Evolutionary conservation across 441 rosid species (phyloP), one percentile per base, ranked within the genome.

Genomic region (Populus trichocarpa): DNA sequence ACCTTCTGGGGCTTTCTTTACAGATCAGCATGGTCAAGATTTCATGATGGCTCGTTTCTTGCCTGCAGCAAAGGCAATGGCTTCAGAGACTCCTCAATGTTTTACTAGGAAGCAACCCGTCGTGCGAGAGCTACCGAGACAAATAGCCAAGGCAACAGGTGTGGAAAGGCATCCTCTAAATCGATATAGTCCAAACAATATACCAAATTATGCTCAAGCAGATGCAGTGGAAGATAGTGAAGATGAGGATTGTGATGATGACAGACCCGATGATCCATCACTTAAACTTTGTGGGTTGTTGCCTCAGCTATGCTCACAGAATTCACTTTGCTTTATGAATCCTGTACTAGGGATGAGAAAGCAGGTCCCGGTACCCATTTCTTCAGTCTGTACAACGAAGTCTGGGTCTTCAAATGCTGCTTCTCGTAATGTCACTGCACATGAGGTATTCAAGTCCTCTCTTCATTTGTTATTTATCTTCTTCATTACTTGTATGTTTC

Each of bases 51-150:
- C 87, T 72, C 89, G 98, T 33, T 95, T 95, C 86, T 83, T 93
- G 85, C 99, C 99, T 63, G 98, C 99, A 13, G 97, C 99, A 26
- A 89, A 91, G 81, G 99, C 99, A 33, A 87, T 92, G 92, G 90
- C 97, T 75, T 91, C 94, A 72, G 94, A 90, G 71, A 81, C 83
- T 68, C 88, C 92, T 81, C 90, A 81, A 50, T 77, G 84, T 81
- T 77, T 82, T 61, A 57, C 82, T 14, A 85, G 84, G 77, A 92
- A 87, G 84, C 94, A 80, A 16, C 85, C 85, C 46, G 74, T 82
- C 70, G 78, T 81, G 36, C 83, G 74, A 61, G 88, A 86, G 75
- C 81, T 69, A 16, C 78, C 84, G 1, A 83, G 81, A 53, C 86
- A 75, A 46, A 26, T 74, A 22, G 73, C 71, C 77, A 75, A 82